phyloP scores from a whole-genome alignment of 2,329 filamentous ascomycete genomes.

The Phialophora macrospora region DNA sequence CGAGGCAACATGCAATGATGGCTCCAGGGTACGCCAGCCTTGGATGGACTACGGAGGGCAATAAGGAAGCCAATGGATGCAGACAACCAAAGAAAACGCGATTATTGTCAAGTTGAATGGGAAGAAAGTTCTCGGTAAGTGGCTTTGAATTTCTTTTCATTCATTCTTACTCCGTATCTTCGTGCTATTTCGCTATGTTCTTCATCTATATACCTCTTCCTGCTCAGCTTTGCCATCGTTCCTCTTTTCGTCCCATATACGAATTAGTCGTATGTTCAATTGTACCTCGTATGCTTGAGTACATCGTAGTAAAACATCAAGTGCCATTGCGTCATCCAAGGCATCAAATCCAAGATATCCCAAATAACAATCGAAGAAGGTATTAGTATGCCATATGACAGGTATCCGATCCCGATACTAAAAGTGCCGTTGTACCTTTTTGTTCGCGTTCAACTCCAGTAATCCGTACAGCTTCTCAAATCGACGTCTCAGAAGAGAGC shows the following conservation, averaged over 20 bases:
- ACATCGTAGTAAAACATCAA: conserved; percentile 11
- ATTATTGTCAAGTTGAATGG: not conserved
- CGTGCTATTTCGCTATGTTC: not conserved
- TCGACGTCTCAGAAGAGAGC: not conserved
- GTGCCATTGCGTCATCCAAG: not conserved
- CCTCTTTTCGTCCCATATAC: not conserved
- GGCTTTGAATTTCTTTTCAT: not conserved
- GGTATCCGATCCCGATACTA: not conserved
- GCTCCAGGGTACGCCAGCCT: not conserved
- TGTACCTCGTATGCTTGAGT: not conserved
- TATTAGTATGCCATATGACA: not conserved
- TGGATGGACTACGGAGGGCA: not conserved
- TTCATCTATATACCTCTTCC: not conserved
- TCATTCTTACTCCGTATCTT: not conserved
- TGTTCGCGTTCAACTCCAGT: not conserved
- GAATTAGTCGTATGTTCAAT: not conserved
- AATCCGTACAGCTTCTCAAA: not conserved
- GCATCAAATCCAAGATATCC: not conserved
- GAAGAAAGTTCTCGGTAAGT: not conserved
- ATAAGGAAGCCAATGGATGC: not conserved
- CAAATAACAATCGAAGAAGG: not conserved
- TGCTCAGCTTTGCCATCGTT: not conserved
- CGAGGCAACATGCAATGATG: not conserved
- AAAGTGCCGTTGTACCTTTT: conserved; percentile 7
- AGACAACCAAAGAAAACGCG: not conserved